Conservation (phyloP, 2,329 filamentous ascomycete species). For the Fusarium agapanthi region DNA sequence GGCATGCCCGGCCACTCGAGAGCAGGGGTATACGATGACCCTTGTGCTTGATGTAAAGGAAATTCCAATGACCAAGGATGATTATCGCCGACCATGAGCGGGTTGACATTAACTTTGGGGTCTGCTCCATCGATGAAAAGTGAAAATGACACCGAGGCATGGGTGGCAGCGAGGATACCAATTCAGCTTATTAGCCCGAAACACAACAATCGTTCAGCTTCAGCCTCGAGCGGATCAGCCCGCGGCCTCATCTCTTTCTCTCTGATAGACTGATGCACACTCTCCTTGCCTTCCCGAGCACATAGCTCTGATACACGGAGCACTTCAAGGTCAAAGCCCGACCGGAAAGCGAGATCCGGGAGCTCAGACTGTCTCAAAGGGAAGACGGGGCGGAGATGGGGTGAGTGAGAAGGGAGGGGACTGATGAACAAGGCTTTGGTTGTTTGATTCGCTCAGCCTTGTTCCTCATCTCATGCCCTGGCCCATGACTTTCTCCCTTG, state of each 20-base stretch:
- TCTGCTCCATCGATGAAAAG: conserved; percentile 14
- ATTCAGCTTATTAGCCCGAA: conserved; percentile 29
- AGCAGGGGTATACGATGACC: conserved; percentile 30
- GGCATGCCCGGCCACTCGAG: conserved; percentile 37
- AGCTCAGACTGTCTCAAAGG: conserved; percentile 29
- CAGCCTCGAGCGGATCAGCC: conserved; percentile 32
- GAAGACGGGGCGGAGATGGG: conserved; percentile 23
- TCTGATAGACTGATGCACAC: neutral
- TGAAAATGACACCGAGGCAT: conserved; percentile 26
- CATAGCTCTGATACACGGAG: conserved; percentile 23
- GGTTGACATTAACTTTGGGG: conserved; percentile 19
- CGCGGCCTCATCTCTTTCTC: conserved; percentile 12
- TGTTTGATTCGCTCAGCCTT: conserved; percentile 41
- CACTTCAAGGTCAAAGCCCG: conserved; percentile 30
- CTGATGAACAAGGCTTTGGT: conserved; percentile 32
- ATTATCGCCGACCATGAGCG: conserved; percentile 27
- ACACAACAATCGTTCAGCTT: conserved; percentile 32
- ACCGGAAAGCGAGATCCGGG: conserved; percentile 31
- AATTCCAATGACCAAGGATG: conserved; percentile 26
- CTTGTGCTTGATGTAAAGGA: conserved; percentile 27
- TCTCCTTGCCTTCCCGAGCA: conserved; percentile 9
- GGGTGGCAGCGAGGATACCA: conserved; percentile 20
- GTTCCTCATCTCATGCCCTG: conserved; percentile 25
- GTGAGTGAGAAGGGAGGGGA: conserved; percentile 25
- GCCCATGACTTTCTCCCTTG: conserved; percentile 19